Conservation (phyloP, 2,329 filamentous ascomycete species). For the Cryphonectria naterciae region DNA sequence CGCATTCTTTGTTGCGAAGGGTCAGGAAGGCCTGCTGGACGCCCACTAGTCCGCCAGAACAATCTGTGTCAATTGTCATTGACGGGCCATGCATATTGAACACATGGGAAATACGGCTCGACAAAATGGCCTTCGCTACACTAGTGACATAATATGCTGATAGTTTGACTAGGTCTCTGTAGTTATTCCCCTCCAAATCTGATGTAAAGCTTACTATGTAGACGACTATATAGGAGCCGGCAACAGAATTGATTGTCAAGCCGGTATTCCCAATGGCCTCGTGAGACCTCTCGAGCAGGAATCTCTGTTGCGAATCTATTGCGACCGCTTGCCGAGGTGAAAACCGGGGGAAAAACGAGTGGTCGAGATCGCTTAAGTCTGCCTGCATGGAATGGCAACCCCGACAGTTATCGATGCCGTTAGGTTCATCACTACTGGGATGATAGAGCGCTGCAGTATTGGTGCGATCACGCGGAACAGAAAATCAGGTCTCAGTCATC, state of each 20-base stretch:
- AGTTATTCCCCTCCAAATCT: conserved; percentile 36
- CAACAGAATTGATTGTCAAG: conserved; percentile 31
- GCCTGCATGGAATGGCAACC: conserved; percentile 12
- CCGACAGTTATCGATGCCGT: conserved; percentile 11
- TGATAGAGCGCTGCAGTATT: conserved; percentile 19
- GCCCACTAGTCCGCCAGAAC: conserved; percentile 46
- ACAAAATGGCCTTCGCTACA: conserved; percentile 39
- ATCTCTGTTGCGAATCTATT: conserved; percentile 68
- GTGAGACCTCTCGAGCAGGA: conserved; percentile 66
- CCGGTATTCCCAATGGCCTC: conserved; percentile 63
- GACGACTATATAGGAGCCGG: conserved; percentile 33
- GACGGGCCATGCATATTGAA: conserved; percentile 46
- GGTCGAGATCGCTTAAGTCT: conserved; percentile 5
- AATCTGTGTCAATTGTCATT: conserved; percentile 52
- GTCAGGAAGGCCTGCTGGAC: conserved; percentile 18
- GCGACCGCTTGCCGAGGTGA: conserved; percentile 67
- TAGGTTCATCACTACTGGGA: neutral
- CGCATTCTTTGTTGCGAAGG: neutral
- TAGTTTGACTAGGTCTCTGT: conserved; percentile 29
- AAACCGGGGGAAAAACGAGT: conserved; percentile 71
- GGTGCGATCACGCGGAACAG: neutral
- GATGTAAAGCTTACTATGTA: conserved; percentile 38
- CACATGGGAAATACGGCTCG: conserved; percentile 47
- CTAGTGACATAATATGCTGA: conserved; percentile 41
- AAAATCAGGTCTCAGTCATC: neutral